phyloP scores from a whole-genome alignment of 2,329 filamentous ascomycete genomes.

The Lasiodiplodia citricola region DNA sequence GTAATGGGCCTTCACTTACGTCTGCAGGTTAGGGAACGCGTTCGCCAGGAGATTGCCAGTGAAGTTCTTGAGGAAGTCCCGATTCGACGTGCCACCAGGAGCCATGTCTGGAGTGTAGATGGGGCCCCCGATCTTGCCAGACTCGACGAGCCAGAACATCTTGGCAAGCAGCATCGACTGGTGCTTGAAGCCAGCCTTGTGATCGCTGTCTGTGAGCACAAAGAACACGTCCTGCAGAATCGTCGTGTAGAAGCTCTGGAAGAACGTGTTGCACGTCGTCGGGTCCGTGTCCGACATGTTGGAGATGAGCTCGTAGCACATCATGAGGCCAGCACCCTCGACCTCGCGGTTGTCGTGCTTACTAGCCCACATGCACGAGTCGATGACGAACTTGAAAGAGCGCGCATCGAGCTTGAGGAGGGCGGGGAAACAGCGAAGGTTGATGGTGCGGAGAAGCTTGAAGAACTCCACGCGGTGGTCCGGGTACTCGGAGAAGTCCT shows the following conservation, averaged over 20 bases:
- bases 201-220: constrained; percentile 94
- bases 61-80: constrained; percentile 87
- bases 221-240: constrained; percentile 99
- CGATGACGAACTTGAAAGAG: constrained; percentile 99
- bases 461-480: constrained; percentile 99
- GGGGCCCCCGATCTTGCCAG: constrained; percentile 88
- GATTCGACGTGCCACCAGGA: constrained; percentile 81
- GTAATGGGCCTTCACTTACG: constrained; percentile 62
- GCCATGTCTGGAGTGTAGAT: constrained; percentile 88
- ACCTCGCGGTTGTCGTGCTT: constrained; percentile 99
- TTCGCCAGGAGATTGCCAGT: constrained; percentile 83
- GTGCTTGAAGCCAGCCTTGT: constrained; percentile 99
- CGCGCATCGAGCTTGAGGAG: constrained; percentile 91
- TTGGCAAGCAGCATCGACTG: constrained; percentile 92
- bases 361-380: constrained; percentile 99
- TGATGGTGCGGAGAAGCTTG: constrained; percentile 93
- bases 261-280: constrained; percentile 89
- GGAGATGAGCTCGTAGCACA: constrained; percentile 96
- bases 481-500: constrained; percentile 98
- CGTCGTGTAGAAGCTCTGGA: constrained; percentile 94
- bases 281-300: constrained; percentile 94
- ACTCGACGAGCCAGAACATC: constrained; percentile 94
- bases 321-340: constrained; percentile 92
- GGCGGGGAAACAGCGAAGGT: constrained; percentile 94
- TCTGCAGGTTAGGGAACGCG: constrained; percentile 90